Percentiles rank a stretch among this genome's conserved stretches.
phyloP scores from a whole-genome alignment of 192 early-diverging fungal species.

The Podila verticillata region DNA sequence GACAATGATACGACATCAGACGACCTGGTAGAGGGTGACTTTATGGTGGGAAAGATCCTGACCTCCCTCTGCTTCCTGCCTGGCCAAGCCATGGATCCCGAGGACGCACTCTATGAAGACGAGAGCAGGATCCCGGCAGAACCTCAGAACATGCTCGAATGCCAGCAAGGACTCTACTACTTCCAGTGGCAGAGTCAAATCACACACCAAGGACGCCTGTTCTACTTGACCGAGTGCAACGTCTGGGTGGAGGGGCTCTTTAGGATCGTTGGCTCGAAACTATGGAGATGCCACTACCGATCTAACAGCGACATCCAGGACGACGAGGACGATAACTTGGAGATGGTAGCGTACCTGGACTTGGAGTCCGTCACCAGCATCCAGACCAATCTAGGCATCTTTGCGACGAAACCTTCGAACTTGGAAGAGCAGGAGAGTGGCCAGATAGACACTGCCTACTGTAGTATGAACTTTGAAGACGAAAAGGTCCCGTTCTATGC shows the following conservation, averaged over 20 bases:
- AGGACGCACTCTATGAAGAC: constrained; percentile 28
- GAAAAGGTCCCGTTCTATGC: constrained; percentile 15
- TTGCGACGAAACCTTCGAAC: not conserved
- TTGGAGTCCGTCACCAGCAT: constrained; percentile 8
- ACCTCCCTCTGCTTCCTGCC: constrained; percentile 28
- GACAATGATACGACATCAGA: not conserved
- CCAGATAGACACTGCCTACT: not conserved
- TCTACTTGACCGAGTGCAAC: constrained; percentile 11
- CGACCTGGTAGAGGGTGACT: not conserved
- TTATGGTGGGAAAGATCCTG: constrained; percentile 12
- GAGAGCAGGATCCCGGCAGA: constrained; percentile 6
- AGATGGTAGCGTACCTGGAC: constrained; percentile 16
- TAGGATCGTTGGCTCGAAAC: constrained; percentile 7
- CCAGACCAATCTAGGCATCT: constrained; percentile 1
- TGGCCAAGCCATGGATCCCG: constrained; percentile 26
- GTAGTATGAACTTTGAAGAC: not conserved
- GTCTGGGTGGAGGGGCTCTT: constrained; percentile 23
- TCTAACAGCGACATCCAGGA: not conserved
- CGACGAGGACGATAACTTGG: not conserved
- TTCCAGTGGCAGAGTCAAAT: constrained; percentile 22
- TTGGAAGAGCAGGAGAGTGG: not conserved
- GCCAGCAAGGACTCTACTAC: constrained; percentile 21
- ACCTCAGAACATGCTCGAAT: constrained; percentile 32
- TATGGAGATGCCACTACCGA: constrained; percentile 13
- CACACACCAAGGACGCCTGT: not conserved